These are phyloP conservation scores for Testicularia cyperi DNA, from an alignment of 1,284 basidiomycete species.

Conservation along the genomic window DNA sequence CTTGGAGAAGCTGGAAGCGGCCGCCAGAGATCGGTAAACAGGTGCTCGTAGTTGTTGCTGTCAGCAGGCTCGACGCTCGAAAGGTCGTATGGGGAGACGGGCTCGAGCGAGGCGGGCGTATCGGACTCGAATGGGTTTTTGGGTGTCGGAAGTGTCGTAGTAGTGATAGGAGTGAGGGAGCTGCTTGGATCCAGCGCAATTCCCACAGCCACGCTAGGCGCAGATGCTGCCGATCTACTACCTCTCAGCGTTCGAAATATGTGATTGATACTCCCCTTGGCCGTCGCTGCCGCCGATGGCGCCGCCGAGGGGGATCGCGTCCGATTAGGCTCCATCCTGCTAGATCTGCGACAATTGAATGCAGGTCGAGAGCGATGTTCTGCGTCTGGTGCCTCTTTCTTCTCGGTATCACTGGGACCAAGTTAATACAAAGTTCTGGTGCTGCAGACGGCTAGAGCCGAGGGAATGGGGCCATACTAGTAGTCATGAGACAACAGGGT, in stretches of 20 bases:
- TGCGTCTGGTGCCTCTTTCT: no score
- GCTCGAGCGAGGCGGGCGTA: constrained; percentile 13
- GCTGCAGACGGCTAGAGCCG: no score
- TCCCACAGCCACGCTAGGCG: constrained; percentile 4
- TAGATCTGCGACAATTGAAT: no score
- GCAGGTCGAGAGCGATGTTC: no score
- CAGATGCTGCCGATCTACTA: constrained; percentile 4
- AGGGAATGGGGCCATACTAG: no score
- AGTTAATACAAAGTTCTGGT: no score
- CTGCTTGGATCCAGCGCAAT: constrained; percentile 21
- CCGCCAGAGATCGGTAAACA: constrained; percentile 24
- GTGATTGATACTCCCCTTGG: constrained; percentile 29
- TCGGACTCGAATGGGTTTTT: constrained; percentile 7
- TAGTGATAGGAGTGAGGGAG: constrained; percentile 30
- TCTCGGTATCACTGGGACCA: no score
- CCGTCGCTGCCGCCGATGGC: background rate
- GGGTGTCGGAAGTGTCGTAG: constrained; percentile 13
- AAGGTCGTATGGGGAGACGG: constrained; percentile 29
- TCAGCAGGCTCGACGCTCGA: constrained; percentile 17
- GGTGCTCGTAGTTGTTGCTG: constrained; percentile 15
- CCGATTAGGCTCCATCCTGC: background rate
- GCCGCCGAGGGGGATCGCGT: background rate
- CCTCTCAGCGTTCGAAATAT: constrained; percentile 31
- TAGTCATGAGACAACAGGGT: no score
- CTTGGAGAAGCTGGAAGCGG: constrained; percentile 32